Percentiles rank a stretch among this genome's conserved stretches.
phyloP scores from a whole-genome alignment of 2,329 filamentous ascomycete species.

The Talaromyces sp. region DNA sequence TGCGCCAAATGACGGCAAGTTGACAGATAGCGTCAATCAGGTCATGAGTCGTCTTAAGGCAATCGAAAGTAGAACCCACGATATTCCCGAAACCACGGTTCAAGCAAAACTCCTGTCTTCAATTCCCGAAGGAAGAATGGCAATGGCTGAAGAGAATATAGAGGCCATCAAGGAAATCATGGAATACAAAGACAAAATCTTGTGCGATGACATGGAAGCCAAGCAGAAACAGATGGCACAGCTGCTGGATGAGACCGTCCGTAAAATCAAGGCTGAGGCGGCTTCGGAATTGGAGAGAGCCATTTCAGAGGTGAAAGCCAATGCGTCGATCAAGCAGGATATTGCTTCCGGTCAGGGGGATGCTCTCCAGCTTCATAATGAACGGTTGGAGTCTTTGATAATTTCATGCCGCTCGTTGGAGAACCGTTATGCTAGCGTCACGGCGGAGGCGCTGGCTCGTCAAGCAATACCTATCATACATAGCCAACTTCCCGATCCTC shows the following conservation, averaged over 20 bases:
- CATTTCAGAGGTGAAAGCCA: slow-evolving; percentile 6
- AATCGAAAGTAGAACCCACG: not conserved
- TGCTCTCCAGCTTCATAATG: not conserved
- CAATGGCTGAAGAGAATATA: slow-evolving; percentile 12
- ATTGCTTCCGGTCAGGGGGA: not conserved
- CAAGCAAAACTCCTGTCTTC: not conserved
- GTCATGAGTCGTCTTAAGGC: not conserved
- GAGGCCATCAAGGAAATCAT: slow-evolving; percentile 20
- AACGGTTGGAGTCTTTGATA: slow-evolving; percentile 20
- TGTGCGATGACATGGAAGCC: slow-evolving; percentile 23
- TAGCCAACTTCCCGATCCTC: slow-evolving; percentile 35
- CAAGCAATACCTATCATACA: slow-evolving; percentile 34
- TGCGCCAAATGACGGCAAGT: not conserved
- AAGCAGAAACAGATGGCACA: slow-evolving; percentile 16
- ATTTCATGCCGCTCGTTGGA: slow-evolving; percentile 41
- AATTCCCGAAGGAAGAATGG: not conserved
- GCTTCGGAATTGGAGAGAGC: slow-evolving; percentile 10
- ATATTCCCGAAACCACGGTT: not conserved
- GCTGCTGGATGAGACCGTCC: slow-evolving; percentile 5
- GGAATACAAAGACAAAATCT: slow-evolving; percentile 24
- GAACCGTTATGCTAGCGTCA: slow-evolving; percentile 50
- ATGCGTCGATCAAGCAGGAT: not conserved
- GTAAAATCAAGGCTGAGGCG: slow-evolving; percentile 13
- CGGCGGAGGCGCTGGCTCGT: slow-evolving; percentile 35
- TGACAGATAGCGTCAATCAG: not conserved